Evolutionary conservation across 805 yeast species (phyloP).

Genomic region (Wickerhamomyces sydowiorum): DNA sequence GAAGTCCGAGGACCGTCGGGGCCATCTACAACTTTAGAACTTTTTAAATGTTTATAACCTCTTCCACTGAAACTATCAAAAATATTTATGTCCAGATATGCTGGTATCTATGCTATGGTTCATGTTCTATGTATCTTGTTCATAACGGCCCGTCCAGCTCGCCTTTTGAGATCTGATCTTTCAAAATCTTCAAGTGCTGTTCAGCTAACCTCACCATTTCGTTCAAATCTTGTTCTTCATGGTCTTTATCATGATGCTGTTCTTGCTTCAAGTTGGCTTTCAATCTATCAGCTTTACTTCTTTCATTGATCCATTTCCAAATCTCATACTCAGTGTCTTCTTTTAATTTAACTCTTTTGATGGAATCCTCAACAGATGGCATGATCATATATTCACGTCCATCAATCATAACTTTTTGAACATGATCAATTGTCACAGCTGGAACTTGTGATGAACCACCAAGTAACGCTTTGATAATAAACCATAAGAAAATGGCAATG

Average conservation of each 20-base stretch:
- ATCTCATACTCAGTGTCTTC: conserved; percentile 17
- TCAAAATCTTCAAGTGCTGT: conserved; percentile 10
- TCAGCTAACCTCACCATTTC: conserved; percentile 21
- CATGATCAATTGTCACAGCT: conserved; percentile 1
- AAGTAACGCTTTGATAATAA: background rate
- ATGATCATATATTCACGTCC: conserved; percentile 17
- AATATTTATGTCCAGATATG: too few species aligned
- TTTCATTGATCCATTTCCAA: conserved; percentile 24
- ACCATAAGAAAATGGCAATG: background rate
- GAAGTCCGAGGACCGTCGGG: too few species aligned
- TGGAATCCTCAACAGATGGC: conserved; percentile 12
- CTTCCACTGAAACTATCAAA: too few species aligned
- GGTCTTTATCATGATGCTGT: conserved; percentile 3
- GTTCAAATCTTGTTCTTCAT: conserved; percentile 17
- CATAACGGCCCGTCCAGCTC: background rate
- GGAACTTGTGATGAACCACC: background rate
- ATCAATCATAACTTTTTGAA: conserved; percentile 15
- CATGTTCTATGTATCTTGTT: too few species aligned
- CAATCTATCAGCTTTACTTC: conserved; percentile 1
- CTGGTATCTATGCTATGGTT: too few species aligned
- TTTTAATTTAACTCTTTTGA: conserved; percentile 2
- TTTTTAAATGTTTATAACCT: too few species aligned
- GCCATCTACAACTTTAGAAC: too few species aligned
- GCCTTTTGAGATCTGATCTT: background rate
- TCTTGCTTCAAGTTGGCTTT: background rate